Percentiles rank a stretch among this genome's conserved stretches.
Evolutionary conservation across 805 yeast genomes (phyloP).

Genomic region (Kodamaea kaohsiungensis): DNA sequence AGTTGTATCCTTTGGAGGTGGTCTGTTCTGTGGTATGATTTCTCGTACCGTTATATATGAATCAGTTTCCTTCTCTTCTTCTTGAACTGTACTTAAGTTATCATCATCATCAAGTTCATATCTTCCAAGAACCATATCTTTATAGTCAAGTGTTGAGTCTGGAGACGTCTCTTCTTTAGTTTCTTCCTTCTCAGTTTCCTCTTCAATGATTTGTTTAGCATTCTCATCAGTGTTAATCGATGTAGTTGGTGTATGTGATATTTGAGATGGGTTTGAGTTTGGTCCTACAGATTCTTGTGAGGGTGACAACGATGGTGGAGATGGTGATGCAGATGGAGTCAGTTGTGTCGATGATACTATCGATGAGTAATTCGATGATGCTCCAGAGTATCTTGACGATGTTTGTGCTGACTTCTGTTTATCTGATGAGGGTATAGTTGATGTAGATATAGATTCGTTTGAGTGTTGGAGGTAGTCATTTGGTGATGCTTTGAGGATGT

Average conservation of each 20-base stretch:
- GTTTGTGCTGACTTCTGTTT: neutral
- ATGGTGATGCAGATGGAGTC: constrained; percentile 3
- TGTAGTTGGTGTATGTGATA: constrained; percentile 34
- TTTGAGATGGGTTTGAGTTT: constrained; percentile 17
- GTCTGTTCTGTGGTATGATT: neutral
- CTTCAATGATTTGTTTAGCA: neutral
- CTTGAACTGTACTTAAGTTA: neutral
- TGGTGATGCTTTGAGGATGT: neutral
- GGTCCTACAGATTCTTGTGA: neutral
- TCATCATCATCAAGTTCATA: neutral
- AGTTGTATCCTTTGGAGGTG: neutral
- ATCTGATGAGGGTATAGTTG: neutral
- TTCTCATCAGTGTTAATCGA: constrained; percentile 22
- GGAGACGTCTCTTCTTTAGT: neutral
- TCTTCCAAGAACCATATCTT: neutral
- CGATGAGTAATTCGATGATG: neutral
- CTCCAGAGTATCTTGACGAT: neutral
- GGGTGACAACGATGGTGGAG: constrained; percentile 7
- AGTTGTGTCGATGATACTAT: neutral
- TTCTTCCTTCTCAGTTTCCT: neutral
- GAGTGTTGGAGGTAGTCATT: neutral
- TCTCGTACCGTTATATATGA: neutral
- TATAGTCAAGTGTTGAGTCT: neutral
- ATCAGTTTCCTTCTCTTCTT: neutral
- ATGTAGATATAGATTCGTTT: neutral